Conservation (phyloP, 306 rosid species). For the Castanopsis chinensis region DNA sequence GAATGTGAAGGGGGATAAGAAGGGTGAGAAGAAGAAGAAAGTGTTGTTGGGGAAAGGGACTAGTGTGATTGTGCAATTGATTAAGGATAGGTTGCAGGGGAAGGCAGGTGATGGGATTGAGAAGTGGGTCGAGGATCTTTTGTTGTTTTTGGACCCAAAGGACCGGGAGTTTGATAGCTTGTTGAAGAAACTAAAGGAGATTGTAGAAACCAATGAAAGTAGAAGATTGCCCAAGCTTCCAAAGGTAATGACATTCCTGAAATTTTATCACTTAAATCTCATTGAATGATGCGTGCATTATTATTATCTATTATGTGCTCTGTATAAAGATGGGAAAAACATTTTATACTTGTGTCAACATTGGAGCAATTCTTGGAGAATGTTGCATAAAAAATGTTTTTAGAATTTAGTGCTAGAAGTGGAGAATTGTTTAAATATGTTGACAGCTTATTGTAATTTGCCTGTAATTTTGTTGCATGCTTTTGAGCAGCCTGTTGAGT, state of each 20-base stretch:
- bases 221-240: constrained; percentile 96
- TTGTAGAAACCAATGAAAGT: constrained; percentile 86
- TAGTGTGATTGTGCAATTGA: constrained; percentile 50
- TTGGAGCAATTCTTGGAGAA: background rate
- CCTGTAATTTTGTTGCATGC: background rate
- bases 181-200: constrained; percentile 62
- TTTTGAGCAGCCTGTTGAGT: background rate
- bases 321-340: background rate
- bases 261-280: background rate
- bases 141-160: constrained; percentile 53
- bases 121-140: constrained; percentile 45
- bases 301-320: background rate
- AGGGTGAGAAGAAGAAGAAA: constrained; percentile 76
- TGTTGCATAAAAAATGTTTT: background rate
- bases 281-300: background rate
- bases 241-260: constrained; percentile 53
- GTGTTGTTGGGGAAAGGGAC: constrained; percentile 75
- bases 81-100: constrained; percentile 64
- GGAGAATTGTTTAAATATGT: background rate
- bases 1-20: constrained; percentile 44
- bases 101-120: constrained; percentile 26
- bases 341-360: background rate
- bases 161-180: constrained; percentile 49
- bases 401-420: background rate
- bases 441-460: background rate